Evolutionary conservation across 495 filamentous ascomycete genomes (phyloP).

Genomic region (Aspergillus wentii): DNA sequence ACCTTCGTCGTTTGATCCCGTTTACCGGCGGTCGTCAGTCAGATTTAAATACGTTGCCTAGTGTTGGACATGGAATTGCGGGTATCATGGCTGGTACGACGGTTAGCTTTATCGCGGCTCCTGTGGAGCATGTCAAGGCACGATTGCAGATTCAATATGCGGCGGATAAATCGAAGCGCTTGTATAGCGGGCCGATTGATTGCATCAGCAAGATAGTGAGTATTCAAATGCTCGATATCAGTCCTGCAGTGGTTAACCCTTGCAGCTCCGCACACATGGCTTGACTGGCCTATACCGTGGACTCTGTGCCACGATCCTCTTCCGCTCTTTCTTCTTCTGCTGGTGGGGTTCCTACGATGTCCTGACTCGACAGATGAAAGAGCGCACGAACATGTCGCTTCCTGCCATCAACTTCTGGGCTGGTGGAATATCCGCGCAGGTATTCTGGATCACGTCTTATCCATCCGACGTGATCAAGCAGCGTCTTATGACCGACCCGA

Average conservation of each 20-base stretch:
- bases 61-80: constrained; percentile 78
- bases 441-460: constrained; percentile 91
- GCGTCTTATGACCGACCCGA: constrained; percentile 90
- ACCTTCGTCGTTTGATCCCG: constrained; percentile 33
- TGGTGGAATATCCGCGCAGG: constrained; percentile 82
- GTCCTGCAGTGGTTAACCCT: not conserved
- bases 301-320: constrained; percentile 76
- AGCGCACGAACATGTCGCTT: constrained; percentile 64
- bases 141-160: constrained; percentile 90
- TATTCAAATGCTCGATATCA: not conserved
- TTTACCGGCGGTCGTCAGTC: constrained; percentile 21
- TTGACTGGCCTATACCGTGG: constrained; percentile 80
- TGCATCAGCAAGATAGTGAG: constrained; percentile 66
- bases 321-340: constrained; percentile 91
- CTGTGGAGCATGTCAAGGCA: constrained; percentile 94
- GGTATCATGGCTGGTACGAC: constrained; percentile 85
- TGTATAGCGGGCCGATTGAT: constrained; percentile 85
- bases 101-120: constrained; percentile 86
- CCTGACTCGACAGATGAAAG: constrained; percentile 60
- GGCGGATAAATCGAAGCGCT: constrained; percentile 62
- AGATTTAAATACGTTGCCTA: constrained; percentile 53
- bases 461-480: constrained; percentile 96
- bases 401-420: constrained; percentile 96
- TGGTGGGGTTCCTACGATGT: constrained; percentile 95
- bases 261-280: constrained; percentile 58